Base-by-base conservation (phyloP, 306 rosid genomes). In the Sophora flavescens region DNA sequence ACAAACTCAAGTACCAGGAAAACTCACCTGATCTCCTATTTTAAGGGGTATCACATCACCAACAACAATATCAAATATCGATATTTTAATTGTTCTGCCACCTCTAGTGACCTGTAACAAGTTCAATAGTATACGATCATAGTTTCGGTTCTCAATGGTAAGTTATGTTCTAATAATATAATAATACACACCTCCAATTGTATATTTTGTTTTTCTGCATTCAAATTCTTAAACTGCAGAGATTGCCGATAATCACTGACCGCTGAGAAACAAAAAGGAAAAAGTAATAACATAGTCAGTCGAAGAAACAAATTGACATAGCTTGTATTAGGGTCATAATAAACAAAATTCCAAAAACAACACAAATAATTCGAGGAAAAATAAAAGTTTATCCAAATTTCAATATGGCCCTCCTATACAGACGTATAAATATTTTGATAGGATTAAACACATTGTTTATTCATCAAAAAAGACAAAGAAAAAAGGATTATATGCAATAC, bases 41-140 rank as follows among this genome's bases (percentile, higher is more conserved):
- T 89, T 89, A 72, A 95, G 96, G 77, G 99, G 97, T 63, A 95
- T 80, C 48, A 92, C 93, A 79, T 95, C 99, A 77, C 99, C 99
- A 84, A 95, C 99, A 81, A 95, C 97, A 72, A 92, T 81, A 52
- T 95, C 97, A 91, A 90, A 89, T 84, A 95, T 92, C 0, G 99
- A 95, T 3, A 90, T 77, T 75, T 88, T 91, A 22, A 85, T 52
- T 68, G 81, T 76, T 88, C 97, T 88, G 69, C 99, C 97, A 51
- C 93, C 92, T 85, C 97, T 89, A 81, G 82, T 74, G 81, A 95
- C 89, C 99, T 95, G 88, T 67, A 82, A 70, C 50, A 68, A 54
- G 75, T 85, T 80, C 61, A 38, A 62, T 56, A 35, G 41, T 56
- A 85, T 15, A 57, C 57, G 61, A 63, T 58, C 41, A 36, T 13